A percentile compares a stretch with the other conserved stretches of the same genome.
Evolutionary conservation across 148 eudicot species (phyloP).

Genomic region (Drosera capensis): DNA sequence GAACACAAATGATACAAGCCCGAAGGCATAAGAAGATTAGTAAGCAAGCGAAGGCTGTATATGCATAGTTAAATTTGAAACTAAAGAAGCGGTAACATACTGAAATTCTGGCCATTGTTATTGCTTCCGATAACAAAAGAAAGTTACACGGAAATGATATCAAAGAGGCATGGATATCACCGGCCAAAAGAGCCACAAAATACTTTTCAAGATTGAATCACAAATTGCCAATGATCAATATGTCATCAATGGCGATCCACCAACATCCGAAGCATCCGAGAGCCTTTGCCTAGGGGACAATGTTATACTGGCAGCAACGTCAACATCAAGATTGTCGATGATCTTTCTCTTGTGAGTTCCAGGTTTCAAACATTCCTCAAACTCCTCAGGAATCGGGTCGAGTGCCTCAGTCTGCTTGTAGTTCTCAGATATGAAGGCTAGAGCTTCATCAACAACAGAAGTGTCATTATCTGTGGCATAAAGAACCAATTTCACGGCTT

Average conservation of each 20-base stretch:
- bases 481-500: constrained; percentile 58
- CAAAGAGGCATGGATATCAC: no score
- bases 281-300: constrained; percentile 61
- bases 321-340: constrained; percentile 23
- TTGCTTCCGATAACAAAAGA: no score
- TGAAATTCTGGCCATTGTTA: no score
- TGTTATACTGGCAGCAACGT: constrained; percentile 35
- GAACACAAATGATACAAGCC: no score
- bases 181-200: no score
- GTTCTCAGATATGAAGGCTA: constrained; percentile 50
- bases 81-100: no score
- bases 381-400: constrained; percentile 38
- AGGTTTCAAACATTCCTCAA: constrained; percentile 22
- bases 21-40: no score
- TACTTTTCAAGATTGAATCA: no score
- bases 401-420: constrained; percentile 18
- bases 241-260: constrained; percentile 60
- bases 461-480: constrained; percentile 79
- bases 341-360: constrained; percentile 70
- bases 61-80: no score
- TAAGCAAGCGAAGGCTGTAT: no score
- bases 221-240: constrained; percentile 15
- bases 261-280: constrained; percentile 66
- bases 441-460: constrained; percentile 64
- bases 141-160: no score